Percentiles rank a stretch among this genome's conserved stretches.
Conservation (phyloP, 768 basidiomycete species). For the Tulasnella sp. region DNA sequence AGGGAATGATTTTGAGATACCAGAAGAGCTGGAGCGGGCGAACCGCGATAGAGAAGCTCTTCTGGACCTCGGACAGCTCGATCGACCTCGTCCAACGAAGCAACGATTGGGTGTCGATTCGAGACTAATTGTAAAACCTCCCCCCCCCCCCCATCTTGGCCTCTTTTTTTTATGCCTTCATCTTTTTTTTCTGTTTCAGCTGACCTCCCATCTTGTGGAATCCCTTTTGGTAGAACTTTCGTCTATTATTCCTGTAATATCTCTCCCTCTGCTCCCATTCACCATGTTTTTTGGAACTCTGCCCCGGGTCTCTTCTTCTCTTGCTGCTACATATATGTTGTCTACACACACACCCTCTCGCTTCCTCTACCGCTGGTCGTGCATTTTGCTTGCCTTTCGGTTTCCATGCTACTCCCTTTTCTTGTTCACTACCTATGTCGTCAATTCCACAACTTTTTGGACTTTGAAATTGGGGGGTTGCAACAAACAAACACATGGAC, state of each 20-base stretch:
- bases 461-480: background rate
- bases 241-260: background rate
- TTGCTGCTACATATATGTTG: background rate
- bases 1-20: slow-evolving; percentile 94
- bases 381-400: background rate
- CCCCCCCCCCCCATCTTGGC: background rate
- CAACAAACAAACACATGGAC: background rate
- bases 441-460: background rate
- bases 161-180: background rate
- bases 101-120: slow-evolving; percentile 69
- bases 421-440: background rate
- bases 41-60: slow-evolving; percentile 82
- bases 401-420: background rate
- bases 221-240: background rate
- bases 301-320: too few relatives aligned
- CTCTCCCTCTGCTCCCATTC: background rate
- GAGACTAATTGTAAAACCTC: slow-evolving; percentile 2
- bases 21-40: slow-evolving; percentile 94
- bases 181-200: background rate
- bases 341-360: background rate
- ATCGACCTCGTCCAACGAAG: slow-evolving; percentile 79
- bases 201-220: background rate
- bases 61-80: slow-evolving; percentile 88
- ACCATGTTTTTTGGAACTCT: background rate
- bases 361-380: background rate